Evolutionary conservation across 2,329 filamentous ascomycete species (phyloP).

Genomic region (Aureobasidium subglaciale): DNA sequence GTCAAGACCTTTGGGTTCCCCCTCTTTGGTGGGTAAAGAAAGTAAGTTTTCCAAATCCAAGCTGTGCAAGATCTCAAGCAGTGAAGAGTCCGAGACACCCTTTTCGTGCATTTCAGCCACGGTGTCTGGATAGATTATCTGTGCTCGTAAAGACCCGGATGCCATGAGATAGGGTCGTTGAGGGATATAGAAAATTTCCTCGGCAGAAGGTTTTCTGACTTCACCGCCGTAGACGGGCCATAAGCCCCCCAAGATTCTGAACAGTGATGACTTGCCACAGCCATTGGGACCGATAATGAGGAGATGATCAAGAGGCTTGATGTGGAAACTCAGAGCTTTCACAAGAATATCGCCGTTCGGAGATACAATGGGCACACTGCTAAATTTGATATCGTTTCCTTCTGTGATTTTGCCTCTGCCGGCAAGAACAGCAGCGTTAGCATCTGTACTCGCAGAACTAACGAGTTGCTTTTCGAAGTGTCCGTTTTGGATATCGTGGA

Average conservation of each 20-base stretch:
- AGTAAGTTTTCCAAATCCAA: conserved; percentile 78
- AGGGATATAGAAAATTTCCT: conserved; percentile 96
- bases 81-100: conserved; percentile 72
- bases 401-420: conserved; percentile 77
- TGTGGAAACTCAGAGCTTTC: conserved; percentile 75
- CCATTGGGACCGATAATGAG: conserved; percentile 95
- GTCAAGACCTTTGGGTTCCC: conserved; percentile 60
- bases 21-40: conserved; percentile 10
- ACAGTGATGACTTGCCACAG: conserved; percentile 92
- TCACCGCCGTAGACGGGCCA: conserved; percentile 97
- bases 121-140: conserved; percentile 93
- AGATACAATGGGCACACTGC: conserved; percentile 87
- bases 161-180: conserved; percentile 91
- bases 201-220: conserved; percentile 83
- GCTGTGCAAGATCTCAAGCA: conserved; percentile 68
- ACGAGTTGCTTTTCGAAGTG: conserved; percentile 96
- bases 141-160: conserved; percentile 84
- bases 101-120: conserved; percentile 80
- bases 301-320: conserved; percentile 80
- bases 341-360: conserved; percentile 93
- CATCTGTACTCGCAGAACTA: conserved; percentile 73
- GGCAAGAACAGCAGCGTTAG: conserved; percentile 74
- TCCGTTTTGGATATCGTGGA: conserved; percentile 84
- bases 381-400: conserved; percentile 76
- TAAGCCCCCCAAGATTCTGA: conserved; percentile 89